Conservation (phyloP, 192 early-diverging fungal species). For the Coemansia javaensis region DNA sequence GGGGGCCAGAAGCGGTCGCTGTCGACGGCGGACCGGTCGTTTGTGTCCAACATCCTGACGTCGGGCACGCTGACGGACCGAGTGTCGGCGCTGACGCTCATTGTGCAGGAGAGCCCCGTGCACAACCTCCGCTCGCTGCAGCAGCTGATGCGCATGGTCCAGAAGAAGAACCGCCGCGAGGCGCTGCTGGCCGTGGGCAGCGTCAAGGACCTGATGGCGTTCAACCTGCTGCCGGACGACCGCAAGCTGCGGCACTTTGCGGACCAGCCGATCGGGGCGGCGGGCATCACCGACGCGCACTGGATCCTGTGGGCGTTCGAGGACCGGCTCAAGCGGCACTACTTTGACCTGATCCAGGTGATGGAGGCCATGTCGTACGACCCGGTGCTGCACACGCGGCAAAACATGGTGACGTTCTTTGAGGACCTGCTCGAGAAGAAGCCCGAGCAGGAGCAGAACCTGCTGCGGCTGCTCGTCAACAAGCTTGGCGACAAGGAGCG, state of each 20-base stretch:
- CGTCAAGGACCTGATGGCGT: constrained; percentile 84
- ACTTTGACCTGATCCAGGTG: constrained; percentile 86
- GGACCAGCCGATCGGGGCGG: constrained; percentile 74
- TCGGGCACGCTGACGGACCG: constrained; percentile 93
- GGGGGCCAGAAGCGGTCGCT: constrained; percentile 50
- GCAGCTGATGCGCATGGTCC: constrained; percentile 77
- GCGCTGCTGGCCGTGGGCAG: constrained; percentile 77
- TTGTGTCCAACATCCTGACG: constrained; percentile 80
- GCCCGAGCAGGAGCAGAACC: constrained; percentile 95
- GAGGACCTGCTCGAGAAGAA: constrained; percentile 74
- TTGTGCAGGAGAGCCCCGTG: constrained; percentile 87
- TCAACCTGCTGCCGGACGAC: constrained; percentile 68
- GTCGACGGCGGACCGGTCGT: constrained; percentile 76
- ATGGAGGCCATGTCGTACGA: constrained; percentile 87
- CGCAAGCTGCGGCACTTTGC: constrained; percentile 90
- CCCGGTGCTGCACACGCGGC: constrained; percentile 75
- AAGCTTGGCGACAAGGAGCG: constrained; percentile 91
- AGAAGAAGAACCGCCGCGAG: constrained; percentile 87
- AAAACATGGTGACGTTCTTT: constrained; percentile 73
- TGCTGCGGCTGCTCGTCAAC: constrained; percentile 87
- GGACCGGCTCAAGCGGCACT: constrained; percentile 84
- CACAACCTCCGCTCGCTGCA: constrained; percentile 70
- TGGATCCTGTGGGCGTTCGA: constrained; percentile 92
- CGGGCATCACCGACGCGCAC: constrained; percentile 61
- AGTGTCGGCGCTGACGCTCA: constrained; percentile 85